Conservation (phyloP, 768 basidiomycete genomes). For the Termitomyces eurrhizus region DNA sequence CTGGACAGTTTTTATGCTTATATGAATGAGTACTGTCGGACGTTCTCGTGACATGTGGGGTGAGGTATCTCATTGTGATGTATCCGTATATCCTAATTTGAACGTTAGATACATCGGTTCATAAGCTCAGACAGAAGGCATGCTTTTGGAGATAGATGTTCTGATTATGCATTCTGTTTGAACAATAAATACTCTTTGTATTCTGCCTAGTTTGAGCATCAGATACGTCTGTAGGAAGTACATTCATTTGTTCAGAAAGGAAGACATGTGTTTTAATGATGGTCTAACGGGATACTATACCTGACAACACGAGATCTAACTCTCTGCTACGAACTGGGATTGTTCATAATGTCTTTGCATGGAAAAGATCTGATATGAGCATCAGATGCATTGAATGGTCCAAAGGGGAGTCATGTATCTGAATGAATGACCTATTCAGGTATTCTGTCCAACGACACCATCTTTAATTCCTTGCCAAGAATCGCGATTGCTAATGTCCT, state of each 20-base stretch:
- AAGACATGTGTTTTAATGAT: background rate
- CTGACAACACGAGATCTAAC: background rate
- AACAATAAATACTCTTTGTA: constrained; percentile 15
- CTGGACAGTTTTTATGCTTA: background rate
- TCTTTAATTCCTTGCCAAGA: constrained; percentile 24
- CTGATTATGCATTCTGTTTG: background rate
- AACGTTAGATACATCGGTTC: background rate
- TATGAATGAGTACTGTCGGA: background rate
- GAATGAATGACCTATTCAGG: background rate
- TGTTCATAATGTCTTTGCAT: background rate
- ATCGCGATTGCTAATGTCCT: constrained; percentile 17
- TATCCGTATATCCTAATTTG: background rate
- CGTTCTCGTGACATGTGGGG: background rate
- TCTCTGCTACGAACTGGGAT: background rate
- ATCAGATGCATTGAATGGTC: background rate
- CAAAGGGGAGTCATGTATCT: background rate
- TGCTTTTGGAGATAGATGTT: background rate
- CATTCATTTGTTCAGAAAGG: background rate
- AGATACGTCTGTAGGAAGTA: background rate
- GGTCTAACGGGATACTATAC: background rate
- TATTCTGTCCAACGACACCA: constrained; percentile 11
- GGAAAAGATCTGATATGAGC: background rate
- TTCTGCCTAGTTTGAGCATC: background rate
- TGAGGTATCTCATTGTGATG: rapidly evolving
- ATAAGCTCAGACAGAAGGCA: background rate